These are phyloP conservation scores for Actinomortierella wolfii DNA, from an alignment of 371 early-diverging fungal species.

Conservation along the genomic window DNA sequence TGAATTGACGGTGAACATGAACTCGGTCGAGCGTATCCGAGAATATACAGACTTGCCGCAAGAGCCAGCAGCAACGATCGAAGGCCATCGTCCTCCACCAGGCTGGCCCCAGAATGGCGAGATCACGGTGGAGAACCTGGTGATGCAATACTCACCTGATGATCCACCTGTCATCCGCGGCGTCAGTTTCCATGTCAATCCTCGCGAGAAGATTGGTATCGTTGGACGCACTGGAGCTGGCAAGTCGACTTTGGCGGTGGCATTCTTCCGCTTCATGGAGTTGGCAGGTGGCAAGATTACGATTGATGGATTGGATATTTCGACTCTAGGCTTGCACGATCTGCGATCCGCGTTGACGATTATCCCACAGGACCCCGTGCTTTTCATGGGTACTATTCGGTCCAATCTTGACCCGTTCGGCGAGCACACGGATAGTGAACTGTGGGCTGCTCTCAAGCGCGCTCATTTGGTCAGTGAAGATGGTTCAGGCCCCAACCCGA, in stretches of 20 bases:
- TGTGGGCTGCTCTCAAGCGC: constrained; percentile 77
- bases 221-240: constrained; percentile 68
- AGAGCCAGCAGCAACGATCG: constrained; percentile 64
- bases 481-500: constrained; percentile 44
- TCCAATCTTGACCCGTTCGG: constrained; percentile 80
- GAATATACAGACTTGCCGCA: constrained; percentile 76
- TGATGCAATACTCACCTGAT: constrained; percentile 70
- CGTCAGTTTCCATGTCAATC: constrained; percentile 61
- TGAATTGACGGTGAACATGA: constrained; percentile 84
- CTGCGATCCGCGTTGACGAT: constrained; percentile 60
- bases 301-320: constrained; percentile 76
- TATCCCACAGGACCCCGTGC: constrained; percentile 62
- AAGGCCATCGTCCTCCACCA: constrained; percentile 53
- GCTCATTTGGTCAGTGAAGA: constrained; percentile 67
- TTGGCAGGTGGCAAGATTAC: constrained; percentile 59
- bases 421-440: constrained; percentile 65
- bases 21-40: constrained; percentile 82
- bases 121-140: constrained; percentile 64
- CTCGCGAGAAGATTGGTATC: constrained; percentile 66
- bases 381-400: constrained; percentile 67
- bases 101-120: constrained; percentile 77
- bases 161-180: constrained; percentile 69
- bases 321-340: constrained; percentile 64
- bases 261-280: constrained; percentile 80
- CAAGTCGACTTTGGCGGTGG: constrained; percentile 68